A percentile compares a stretch with the other conserved stretches of the same genome.
Conservation (phyloP, 805 yeast species). For the Grigorovia jiainica region DNA sequence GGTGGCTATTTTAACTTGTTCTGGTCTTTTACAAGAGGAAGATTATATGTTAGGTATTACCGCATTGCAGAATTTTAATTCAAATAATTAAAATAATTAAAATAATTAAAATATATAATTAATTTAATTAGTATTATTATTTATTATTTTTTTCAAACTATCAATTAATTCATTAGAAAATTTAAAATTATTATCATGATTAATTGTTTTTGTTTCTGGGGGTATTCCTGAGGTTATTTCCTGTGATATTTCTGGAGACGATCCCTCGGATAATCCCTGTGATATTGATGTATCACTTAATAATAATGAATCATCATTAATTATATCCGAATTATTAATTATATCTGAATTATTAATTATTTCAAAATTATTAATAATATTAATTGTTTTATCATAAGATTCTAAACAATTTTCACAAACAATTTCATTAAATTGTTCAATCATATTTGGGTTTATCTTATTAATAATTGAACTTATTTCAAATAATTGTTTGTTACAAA, state of each 20-base stretch:
- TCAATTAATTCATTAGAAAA: conserved; percentile 29
- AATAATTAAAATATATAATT: conserved; percentile 18
- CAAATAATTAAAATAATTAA: conserved; percentile 13
- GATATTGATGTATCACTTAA: too few relatives aligned
- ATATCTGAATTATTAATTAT: conserved; percentile 15
- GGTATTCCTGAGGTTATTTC: too few relatives aligned
- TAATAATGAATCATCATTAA: too few relatives aligned
- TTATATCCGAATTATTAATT: too few relatives aligned
- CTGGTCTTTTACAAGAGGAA: conserved; percentile 47
- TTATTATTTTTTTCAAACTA: conserved; percentile 16
- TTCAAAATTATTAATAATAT: conserved; percentile 33
- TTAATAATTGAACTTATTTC: conserved; percentile 42
- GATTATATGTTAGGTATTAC: conserved; percentile 47
- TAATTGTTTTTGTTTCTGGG: neutral
- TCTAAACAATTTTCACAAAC: conserved; percentile 56
- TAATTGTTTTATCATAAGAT: conserved; percentile 43
- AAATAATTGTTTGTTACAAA: conserved; percentile 62
- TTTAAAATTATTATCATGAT: conserved; percentile 2
- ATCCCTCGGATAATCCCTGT: too few relatives aligned
- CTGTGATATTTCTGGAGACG: too few relatives aligned
- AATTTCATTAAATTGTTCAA: conserved; percentile 43
- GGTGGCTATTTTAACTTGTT: conserved; percentile 42
- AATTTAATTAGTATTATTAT: conserved; percentile 16
- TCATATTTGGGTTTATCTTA: too few relatives aligned
- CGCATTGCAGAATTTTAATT: too few relatives aligned